These are phyloP conservation scores for Clonostachys byssicola DNA, from an alignment of 2,329 filamentous ascomycete species.

Conservation along the genomic window DNA sequence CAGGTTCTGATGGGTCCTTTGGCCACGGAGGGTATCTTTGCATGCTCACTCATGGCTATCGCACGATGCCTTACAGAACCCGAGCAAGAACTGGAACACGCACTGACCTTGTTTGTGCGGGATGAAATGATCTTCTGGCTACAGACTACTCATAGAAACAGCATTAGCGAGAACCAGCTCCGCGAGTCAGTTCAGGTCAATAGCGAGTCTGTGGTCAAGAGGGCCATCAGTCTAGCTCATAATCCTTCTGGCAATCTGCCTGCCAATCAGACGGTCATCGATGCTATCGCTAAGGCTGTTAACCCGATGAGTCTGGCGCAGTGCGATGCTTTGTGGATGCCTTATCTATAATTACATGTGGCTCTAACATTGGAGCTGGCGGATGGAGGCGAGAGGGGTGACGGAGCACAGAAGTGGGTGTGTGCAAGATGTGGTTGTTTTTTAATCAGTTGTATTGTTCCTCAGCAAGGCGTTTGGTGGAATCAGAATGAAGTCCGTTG, in stretches of 20 bases:
- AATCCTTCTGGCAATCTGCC: constrained; percentile 76
- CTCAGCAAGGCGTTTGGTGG: constrained; percentile 19
- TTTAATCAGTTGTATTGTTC: neutral
- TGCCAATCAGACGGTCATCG: constrained; percentile 95
- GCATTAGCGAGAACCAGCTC: constrained; percentile 58
- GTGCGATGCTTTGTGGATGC: constrained; percentile 96
- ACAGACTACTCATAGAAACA: constrained; percentile 66
- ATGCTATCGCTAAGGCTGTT: constrained; percentile 86
- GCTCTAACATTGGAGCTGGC: no score
- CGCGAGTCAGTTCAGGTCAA: constrained; percentile 81
- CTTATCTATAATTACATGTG: constrained; percentile 63
- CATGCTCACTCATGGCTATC: constrained; percentile 93
- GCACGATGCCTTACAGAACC: constrained; percentile 90
- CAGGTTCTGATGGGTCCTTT: constrained; percentile 95
- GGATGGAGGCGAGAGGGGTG: no score
- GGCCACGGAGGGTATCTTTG: constrained; percentile 93
- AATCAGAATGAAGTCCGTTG: constrained; percentile 33
- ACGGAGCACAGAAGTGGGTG: no score
- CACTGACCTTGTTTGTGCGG: constrained; percentile 88
- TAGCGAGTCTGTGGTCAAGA: constrained; percentile 86
- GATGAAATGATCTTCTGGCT: constrained; percentile 99
- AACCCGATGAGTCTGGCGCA: constrained; percentile 85
- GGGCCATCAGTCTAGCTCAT: constrained; percentile 80
- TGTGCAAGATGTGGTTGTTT: constrained; percentile 1
- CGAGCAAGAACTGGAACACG: constrained; percentile 86